Conservation (phyloP, 2,329 filamentous ascomycete genomes). For the Trichoderma sp. region DNA sequence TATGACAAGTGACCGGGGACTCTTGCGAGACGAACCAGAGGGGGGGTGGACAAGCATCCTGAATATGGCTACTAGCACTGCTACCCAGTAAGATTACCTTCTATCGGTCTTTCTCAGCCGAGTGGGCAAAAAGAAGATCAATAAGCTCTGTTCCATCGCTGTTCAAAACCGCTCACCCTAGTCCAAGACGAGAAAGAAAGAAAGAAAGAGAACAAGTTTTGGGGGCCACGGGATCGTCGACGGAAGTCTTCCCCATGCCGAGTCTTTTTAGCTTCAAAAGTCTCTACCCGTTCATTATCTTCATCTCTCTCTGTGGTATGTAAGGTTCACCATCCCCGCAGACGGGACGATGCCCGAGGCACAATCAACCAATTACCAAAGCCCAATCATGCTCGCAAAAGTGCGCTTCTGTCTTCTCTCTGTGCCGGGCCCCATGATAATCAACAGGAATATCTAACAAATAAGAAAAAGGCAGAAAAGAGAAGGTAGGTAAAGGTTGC, state of each 20-base stretch:
- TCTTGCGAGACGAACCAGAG: neutral
- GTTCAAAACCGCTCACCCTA: neutral
- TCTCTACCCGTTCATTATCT: neutral
- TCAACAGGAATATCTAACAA: neutral
- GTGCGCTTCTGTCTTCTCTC: slow-evolving; percentile 2
- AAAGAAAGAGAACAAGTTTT: neutral
- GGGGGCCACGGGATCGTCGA: neutral
- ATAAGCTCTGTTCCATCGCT: neutral
- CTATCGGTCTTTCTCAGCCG: neutral
- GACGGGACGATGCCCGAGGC: neutral
- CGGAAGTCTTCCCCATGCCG: neutral
- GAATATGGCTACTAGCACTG: neutral
- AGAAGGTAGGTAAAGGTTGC: slow-evolving; percentile 3
- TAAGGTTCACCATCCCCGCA: neutral
- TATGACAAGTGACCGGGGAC: neutral
- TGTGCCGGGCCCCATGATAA: neutral
- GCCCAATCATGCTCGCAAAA: neutral
- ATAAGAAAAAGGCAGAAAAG: neutral
- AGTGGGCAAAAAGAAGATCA: neutral
- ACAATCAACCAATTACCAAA: neutral
- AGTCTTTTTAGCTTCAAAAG: neutral
- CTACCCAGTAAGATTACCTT: neutral
- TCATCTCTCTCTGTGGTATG: neutral
- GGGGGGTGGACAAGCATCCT: neutral
- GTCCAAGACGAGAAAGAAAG: neutral